Evolutionary conservation across 495 filamentous ascomycete species (phyloP).

Genomic region (Podospora pseudocomata): DNA sequence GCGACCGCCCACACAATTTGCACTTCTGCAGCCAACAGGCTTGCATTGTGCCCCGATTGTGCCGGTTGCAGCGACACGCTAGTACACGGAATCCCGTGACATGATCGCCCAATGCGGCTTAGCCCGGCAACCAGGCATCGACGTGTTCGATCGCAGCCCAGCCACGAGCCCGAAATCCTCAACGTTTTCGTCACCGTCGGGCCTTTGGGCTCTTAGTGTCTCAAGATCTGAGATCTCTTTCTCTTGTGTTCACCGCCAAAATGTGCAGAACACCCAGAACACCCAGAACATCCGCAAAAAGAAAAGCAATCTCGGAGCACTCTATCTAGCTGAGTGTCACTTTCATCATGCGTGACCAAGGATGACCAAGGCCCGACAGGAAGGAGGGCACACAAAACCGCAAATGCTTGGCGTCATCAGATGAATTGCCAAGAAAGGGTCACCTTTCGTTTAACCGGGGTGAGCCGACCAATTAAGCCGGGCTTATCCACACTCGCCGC

Average conservation of each 20-base stretch:
- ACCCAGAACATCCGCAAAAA: no score
- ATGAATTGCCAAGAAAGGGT: not conserved
- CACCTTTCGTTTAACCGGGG: conserved; percentile 13
- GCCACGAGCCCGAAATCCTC: conserved; percentile 7
- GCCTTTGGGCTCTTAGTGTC: not conserved
- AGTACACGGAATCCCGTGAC: conserved; percentile 36
- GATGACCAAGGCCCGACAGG: not conserved
- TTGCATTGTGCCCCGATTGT: conserved; percentile 16
- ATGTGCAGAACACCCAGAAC: not conserved
- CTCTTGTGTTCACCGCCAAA: not conserved
- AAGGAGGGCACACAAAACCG: conserved; percentile 5
- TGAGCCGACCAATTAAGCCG: conserved; percentile 12
- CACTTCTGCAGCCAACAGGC: conserved; percentile 20
- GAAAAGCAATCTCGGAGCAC: not conserved
- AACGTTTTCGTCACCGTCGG: not conserved
- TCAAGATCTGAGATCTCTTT: not conserved
- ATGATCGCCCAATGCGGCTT: not conserved
- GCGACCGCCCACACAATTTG: conserved; percentile 11
- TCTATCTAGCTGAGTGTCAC: not conserved
- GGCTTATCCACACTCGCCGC: not conserved
- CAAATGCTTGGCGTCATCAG: conserved; percentile 15
- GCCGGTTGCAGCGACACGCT: conserved; percentile 27
- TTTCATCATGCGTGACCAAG: not conserved
- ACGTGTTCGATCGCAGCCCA: conserved; percentile 7
- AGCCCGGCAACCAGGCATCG: conserved; percentile 15